These are phyloP conservation scores for Backusella tarrabulga DNA, from an alignment of 192 early-diverging fungal species.

Conservation along the genomic window DNA sequence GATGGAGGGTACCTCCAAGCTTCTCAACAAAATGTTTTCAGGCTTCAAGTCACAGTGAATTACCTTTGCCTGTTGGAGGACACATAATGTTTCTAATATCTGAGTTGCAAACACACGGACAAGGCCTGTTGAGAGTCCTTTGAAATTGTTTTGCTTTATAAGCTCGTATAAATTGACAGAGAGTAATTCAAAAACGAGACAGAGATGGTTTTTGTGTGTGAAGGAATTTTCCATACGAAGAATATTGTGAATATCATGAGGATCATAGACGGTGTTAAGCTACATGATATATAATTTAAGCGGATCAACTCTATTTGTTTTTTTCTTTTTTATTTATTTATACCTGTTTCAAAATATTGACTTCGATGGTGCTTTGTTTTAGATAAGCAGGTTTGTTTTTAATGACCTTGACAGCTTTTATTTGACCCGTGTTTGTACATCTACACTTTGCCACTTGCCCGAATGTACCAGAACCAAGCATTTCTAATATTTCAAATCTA, in stretches of 20 bases:
- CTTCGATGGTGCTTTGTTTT: constrained; percentile 95
- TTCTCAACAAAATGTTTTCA: constrained; percentile 92
- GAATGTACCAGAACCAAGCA: constrained; percentile 96
- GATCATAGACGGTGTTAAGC: constrained; percentile 87
- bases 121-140: constrained; percentile 87
- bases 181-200: constrained; percentile 94
- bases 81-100: constrained; percentile 84
- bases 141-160: constrained; percentile 95
- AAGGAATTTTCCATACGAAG: constrained; percentile 88
- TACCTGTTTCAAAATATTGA: constrained; percentile 85
- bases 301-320: neutral
- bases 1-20: constrained; percentile 84
- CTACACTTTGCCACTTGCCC: constrained; percentile 97
- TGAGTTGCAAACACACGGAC: constrained; percentile 89
- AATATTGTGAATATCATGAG: constrained; percentile 85
- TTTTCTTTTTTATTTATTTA: constrained; percentile 1
- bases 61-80: constrained; percentile 81
- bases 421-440: constrained; percentile 82
- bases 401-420: constrained; percentile 94
- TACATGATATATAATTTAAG: constrained; percentile 23
- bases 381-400: constrained; percentile 98
- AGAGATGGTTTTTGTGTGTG: constrained; percentile 89
- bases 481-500: constrained; percentile 88
- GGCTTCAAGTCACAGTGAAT: constrained; percentile 99
- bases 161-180: constrained; percentile 97